Evolutionary conservation across 345 rosid species (phyloP), one percentile per base, ranked within the genome.

Genomic region (Eucalyptus erythrocorys): DNA sequence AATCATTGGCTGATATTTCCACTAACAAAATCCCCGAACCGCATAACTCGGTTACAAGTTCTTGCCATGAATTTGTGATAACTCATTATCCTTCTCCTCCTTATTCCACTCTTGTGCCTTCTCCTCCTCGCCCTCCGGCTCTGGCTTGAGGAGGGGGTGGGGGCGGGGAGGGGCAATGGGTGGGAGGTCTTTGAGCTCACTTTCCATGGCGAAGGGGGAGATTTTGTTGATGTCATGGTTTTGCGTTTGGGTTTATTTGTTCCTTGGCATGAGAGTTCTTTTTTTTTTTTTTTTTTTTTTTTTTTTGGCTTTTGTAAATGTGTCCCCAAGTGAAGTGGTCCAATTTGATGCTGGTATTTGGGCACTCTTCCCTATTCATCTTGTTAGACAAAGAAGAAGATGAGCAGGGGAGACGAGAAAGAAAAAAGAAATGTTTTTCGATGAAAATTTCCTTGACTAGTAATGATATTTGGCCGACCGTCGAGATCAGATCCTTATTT

Each of bases 51-150:
- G 84, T 86, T 47, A 27, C 48, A 30, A 55, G 76, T 34, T 89
- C 91, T 11, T 47, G 87, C 26, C 91, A 91, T 59, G 91, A 85
- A 87, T 89, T 91, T 53, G n/a, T 55, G 51, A 91, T 89, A 43
- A 87, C 86, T 48, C 86, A 89, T 86, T 88, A 81, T 87, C 85
- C 92, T 85, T 85, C 91, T 79, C 90, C 94, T 87, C 84, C 87
- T 4, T 97, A 96, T 92, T 90, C 94, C 53, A 91, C 94, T 82
- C 96, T 95, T 48, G 80, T 89, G 47, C 99, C 99, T 66, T 96
- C 98, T 51, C 24, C 55, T 51, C 24, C 10, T 19, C 55, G 4
- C 55, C 50, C 10, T 55, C 27, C 3, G 12, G 59, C 59, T 22
- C 59, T 51, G 8, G 24, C 26, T 51, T 19, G 24, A 21, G 57